Conservation (phyloP, 768 basidiomycete species). For the Auricularia cornea region DNA sequence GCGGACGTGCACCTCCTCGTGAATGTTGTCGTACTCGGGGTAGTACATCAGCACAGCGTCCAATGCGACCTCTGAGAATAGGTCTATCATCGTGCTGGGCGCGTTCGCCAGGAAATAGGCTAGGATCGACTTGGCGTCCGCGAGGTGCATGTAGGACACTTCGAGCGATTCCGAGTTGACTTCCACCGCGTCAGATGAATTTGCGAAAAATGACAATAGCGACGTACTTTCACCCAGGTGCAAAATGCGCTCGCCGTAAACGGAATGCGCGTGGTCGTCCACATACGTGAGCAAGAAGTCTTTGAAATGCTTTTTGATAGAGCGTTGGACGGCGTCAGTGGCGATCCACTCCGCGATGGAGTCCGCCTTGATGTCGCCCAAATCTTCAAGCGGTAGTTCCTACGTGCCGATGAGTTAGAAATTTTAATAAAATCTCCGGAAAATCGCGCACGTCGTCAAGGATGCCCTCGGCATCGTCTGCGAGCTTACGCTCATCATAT, state of each 20-base stretch:
- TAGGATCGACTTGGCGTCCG: constrained; percentile 84
- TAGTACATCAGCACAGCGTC: constrained; percentile 93
- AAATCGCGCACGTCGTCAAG: constrained; percentile 53
- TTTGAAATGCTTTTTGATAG: constrained; percentile 87
- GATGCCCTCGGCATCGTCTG: constrained; percentile 84
- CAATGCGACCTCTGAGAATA: constrained; percentile 93
- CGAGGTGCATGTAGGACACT: constrained; percentile 93
- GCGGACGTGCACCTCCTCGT: constrained; percentile 95
- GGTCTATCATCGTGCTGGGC: constrained; percentile 83
- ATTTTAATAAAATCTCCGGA: not conserved
- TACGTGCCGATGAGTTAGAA: constrained; percentile 24
- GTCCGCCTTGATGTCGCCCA: constrained; percentile 96
- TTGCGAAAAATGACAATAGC: not conserved
- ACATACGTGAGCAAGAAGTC: constrained; percentile 94
- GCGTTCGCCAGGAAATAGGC: constrained; percentile 97
- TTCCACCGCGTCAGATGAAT: constrained; percentile 24
- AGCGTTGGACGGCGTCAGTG: constrained; percentile 79
- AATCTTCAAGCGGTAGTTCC: constrained; percentile 92
- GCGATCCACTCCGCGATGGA: constrained; percentile 98
- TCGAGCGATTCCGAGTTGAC: constrained; percentile 97
- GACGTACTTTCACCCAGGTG: constrained; percentile 86
- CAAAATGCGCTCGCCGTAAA: constrained; percentile 91
- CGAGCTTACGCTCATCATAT: constrained; percentile 86
- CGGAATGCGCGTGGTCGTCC: constrained; percentile 83
- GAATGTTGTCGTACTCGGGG: constrained; percentile 92